phyloP scores from a whole-genome alignment of 331 rosid species.

The Cydonia oblonga region DNA sequence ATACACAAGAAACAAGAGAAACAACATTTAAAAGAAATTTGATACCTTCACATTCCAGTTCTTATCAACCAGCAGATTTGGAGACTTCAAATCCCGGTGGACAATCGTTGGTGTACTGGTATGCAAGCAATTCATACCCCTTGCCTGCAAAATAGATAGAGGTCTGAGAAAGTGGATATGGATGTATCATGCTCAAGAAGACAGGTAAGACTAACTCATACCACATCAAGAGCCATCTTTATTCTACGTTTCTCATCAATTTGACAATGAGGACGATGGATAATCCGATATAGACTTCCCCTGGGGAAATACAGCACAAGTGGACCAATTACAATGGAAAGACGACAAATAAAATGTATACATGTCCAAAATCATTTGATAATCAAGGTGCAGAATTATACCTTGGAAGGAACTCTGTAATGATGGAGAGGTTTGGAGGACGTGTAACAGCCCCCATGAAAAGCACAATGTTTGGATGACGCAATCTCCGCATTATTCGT shows the following conservation, averaged over 20 bases:
- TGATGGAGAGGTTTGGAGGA: conserved; percentile 91
- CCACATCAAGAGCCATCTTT: conserved; percentile 99
- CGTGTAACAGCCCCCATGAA: conserved; percentile 99
- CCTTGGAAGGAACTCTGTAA: conserved; percentile 92
- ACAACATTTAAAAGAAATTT: conserved; percentile 2
- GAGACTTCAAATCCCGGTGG: conserved; percentile 95
- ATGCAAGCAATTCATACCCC: conserved; percentile 99
- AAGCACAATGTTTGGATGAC: conserved; percentile 96
- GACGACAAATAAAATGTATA: neutral
- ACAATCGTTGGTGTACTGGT: conserved; percentile 89
- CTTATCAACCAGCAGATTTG: conserved; percentile 92
- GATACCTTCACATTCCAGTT: conserved; percentile 98
- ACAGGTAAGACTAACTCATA: conserved; percentile 21
- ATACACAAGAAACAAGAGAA: neutral
- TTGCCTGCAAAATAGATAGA: conserved; percentile 51
- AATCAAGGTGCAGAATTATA: conserved; percentile 13
- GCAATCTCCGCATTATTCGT: conserved; percentile 91
- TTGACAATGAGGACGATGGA: conserved; percentile 85
- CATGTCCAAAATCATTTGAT: neutral
- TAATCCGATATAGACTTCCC: conserved; percentile 84
- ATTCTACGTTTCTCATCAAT: conserved; percentile 85
- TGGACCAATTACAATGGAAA: conserved; percentile 1
- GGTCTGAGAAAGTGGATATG: conserved; percentile 14
- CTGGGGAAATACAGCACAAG: conserved; percentile 35
- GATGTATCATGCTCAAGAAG: conserved; percentile 2